These are phyloP conservation scores for Dacryopinax spathularia DNA, from an alignment of 768 basidiomycete genomes.

Conservation along the genomic window DNA sequence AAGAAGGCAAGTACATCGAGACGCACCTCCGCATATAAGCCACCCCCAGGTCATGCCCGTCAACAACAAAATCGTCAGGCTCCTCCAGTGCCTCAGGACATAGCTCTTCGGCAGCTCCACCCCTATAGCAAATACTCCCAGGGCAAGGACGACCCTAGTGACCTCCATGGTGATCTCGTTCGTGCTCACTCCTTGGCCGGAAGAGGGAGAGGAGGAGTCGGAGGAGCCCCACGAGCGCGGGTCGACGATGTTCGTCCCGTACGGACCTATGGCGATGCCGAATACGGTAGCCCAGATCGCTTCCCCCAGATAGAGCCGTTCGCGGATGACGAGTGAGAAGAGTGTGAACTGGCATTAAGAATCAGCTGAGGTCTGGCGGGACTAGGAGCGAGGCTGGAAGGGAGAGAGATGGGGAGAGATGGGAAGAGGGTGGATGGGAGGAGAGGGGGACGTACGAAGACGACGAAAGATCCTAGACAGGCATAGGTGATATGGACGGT, in stretches of 20 bases:
- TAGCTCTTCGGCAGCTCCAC: conserved; percentile 96
- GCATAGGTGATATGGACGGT: conserved; percentile 2
- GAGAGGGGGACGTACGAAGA: neutral
- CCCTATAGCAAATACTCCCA: conserved; percentile 95
- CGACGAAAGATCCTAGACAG: neutral
- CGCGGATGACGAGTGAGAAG: conserved; percentile 84
- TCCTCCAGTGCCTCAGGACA: conserved; percentile 85
- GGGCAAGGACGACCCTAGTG: conserved; percentile 83
- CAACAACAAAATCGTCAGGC: conserved; percentile 65
- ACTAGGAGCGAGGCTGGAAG: too few species aligned
- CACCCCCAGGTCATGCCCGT: conserved; percentile 27
- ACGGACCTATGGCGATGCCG: conserved; percentile 82
- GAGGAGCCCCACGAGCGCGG: conserved; percentile 58
- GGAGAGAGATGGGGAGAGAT: neutral
- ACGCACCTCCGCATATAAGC: conserved; percentile 2
- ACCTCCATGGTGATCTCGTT: conserved; percentile 83
- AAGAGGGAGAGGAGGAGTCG: too few species aligned
- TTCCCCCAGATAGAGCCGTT: conserved; percentile 89
- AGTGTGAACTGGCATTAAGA: conserved; percentile 95
- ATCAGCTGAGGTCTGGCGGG: too few species aligned
- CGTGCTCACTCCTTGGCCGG: too few species aligned
- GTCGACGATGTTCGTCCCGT: conserved; percentile 66
- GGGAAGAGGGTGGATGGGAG: neutral
- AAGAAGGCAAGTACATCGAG: neutral
- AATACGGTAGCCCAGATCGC: conserved; percentile 91